Conservation (phyloP, 768 basidiomycete genomes). For the Rhizopogon sp. region DNA sequence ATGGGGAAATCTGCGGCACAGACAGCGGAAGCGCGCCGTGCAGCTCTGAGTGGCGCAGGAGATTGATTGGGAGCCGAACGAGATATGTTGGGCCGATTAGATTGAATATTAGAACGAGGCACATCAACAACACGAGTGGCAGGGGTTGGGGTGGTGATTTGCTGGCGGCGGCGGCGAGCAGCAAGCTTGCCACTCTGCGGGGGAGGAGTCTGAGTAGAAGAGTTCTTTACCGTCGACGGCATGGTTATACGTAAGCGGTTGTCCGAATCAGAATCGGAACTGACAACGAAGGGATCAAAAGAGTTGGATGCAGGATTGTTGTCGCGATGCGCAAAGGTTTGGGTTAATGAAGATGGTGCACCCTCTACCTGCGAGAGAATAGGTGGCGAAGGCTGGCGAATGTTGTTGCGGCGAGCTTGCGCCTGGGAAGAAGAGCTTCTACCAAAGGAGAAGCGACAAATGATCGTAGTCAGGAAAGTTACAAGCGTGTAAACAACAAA, state of each 20-base stretch:
- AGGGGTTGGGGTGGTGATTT: conserved; percentile 33
- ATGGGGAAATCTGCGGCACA: conserved; percentile 49
- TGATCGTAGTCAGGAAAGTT: background rate
- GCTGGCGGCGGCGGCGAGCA: conserved; percentile 50
- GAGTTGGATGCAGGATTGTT: conserved; percentile 33
- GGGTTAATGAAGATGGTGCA: conserved; percentile 20
- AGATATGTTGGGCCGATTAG: conserved; percentile 30
- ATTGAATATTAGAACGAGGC: conserved; percentile 25
- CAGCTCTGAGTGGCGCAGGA: conserved; percentile 26
- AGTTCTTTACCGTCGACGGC: conserved; percentile 16
- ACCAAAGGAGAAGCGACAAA: background rate
- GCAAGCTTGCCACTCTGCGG: conserved; percentile 56
- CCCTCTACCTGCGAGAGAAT: conserved; percentile 64
- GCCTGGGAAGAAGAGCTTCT: conserved; percentile 45
- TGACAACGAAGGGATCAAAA: conserved; percentile 46
- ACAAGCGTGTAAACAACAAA: background rate
- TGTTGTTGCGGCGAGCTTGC: conserved; percentile 43
- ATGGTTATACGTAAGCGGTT: conserved; percentile 30
- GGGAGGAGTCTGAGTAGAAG: conserved; percentile 23
- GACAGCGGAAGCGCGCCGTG: conserved; percentile 29
- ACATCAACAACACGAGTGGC: conserved; percentile 44
- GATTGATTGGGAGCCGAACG: conserved; percentile 49
- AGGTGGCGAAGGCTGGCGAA: conserved; percentile 62
- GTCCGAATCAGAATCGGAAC: conserved; percentile 38
- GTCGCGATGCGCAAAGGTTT: conserved; percentile 20